Percentiles rank a stretch among this genome's conserved stretches.
phyloP scores from a whole-genome alignment of 148 eudicot genomes.

The Diospyros kaki region DNA sequence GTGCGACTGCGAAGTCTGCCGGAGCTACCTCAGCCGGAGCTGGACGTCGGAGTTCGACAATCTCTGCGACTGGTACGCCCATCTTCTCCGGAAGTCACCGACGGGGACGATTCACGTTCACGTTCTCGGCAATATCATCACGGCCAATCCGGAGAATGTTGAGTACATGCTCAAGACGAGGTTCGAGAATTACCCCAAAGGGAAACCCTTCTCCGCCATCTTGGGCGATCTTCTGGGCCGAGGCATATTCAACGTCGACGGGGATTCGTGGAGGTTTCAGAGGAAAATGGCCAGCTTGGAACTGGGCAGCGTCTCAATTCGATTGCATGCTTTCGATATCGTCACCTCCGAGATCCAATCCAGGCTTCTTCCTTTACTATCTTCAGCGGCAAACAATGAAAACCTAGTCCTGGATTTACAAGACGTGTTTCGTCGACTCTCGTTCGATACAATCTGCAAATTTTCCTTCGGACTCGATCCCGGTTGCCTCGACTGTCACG shows the following conservation, averaged over 20 bases:
- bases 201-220: slow-evolving; percentile 31
- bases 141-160: slow-evolving; percentile 40
- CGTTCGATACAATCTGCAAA: slow-evolving; percentile 44
- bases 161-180: slow-evolving; percentile 47
- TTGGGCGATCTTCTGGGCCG: slow-evolving; percentile 52
- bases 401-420: slow-evolving; percentile 25
- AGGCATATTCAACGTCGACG: slow-evolving; percentile 57
- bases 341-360: slow-evolving; percentile 25
- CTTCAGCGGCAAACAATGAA: neutral
- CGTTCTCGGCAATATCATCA: slow-evolving; percentile 42
- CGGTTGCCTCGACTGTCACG: slow-evolving; percentile 5
- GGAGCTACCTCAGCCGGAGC: slow-evolving; percentile 25
- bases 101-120: slow-evolving; percentile 53
- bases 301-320: slow-evolving; percentile 41
- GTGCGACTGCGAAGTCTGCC: slow-evolving; percentile 50
- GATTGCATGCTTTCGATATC: slow-evolving; percentile 42
- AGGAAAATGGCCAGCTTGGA: slow-evolving; percentile 50
- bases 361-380: slow-evolving; percentile 26
- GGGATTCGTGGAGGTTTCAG: slow-evolving; percentile 52
- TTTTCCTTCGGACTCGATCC: slow-evolving; percentile 56
- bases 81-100: slow-evolving; percentile 39
- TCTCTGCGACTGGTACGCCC: slow-evolving; percentile 53
- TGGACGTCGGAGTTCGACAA: slow-evolving; percentile 39
- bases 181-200: slow-evolving; percentile 59
- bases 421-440: slow-evolving; percentile 40